Conservation (phyloP, 2,329 filamentous ascomycete species). For the Graphilbum sp. region DNA sequence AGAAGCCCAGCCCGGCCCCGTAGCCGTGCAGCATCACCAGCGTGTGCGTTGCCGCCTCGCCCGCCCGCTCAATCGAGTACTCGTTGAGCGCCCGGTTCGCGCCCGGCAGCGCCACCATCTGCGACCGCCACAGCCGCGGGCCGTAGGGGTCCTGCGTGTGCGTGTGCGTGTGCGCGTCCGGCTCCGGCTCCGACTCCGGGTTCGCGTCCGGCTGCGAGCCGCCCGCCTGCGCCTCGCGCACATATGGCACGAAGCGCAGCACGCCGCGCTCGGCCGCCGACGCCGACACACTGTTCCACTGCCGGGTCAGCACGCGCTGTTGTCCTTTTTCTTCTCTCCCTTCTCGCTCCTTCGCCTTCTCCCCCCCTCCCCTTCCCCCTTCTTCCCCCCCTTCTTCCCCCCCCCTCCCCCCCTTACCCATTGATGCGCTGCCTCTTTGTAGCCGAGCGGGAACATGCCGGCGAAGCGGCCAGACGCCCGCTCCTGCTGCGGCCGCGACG, state of each 20-base stretch:
- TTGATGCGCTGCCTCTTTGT: conserved; percentile 81
- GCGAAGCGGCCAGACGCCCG: conserved; percentile 27
- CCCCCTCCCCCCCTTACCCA: conserved; percentile 63
- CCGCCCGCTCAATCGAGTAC: conserved; percentile 73
- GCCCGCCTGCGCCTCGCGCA: conserved; percentile 51
- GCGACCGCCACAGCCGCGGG: conserved; percentile 69
- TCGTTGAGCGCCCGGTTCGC: conserved; percentile 84
- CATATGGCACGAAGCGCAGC: conserved; percentile 68
- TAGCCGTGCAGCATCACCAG: conserved; percentile 96
- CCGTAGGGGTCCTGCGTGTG: conserved; percentile 65
- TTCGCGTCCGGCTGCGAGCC: conserved; percentile 3
- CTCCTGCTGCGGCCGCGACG: conserved; percentile 4
- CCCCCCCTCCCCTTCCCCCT: no score
- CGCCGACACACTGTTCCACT: conserved; percentile 80
- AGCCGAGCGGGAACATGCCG: conserved; percentile 65
- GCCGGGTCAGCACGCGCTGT: conserved; percentile 6
- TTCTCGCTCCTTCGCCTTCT: no score
- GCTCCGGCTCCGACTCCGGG: no score
- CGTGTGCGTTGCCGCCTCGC: conserved; percentile 65
- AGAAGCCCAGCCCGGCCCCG: conserved; percentile 89
- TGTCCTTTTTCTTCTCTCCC: no score
- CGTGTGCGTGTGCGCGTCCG: no score
- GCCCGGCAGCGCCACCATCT: conserved; percentile 69
- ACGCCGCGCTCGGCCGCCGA: conserved; percentile 77
- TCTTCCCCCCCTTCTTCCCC: no score